Conservation (phyloP, 345 rosid species). For the Erodium maritimum region DNA sequence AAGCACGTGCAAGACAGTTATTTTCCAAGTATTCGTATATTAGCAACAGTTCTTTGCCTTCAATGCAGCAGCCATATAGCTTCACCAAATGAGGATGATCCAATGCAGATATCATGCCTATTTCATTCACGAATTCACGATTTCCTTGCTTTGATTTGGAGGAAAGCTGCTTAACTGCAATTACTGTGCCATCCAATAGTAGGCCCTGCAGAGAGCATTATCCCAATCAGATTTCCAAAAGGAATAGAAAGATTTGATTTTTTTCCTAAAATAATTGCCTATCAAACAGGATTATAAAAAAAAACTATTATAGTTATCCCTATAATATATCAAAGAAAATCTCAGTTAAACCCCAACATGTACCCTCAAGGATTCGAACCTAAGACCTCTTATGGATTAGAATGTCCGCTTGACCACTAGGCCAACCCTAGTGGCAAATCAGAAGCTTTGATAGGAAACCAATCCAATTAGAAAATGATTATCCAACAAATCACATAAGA, state of each 20-base stretch:
- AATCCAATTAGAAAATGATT: too few relatives aligned
- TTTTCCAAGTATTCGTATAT: conserved; percentile 68
- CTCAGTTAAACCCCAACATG: too few relatives aligned
- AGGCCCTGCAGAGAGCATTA: conserved; percentile 26
- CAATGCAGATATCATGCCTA: conserved; percentile 46
- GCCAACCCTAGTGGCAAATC: too few relatives aligned
- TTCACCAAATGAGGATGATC: conserved; percentile 58
- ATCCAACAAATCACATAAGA: neutral
- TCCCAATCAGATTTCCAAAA: neutral
- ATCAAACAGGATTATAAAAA: too few relatives aligned
- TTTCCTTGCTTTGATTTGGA: conserved; percentile 62
- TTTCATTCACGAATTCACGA: conserved; percentile 51
- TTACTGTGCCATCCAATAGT: conserved; percentile 35
- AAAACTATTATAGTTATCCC: too few relatives aligned
- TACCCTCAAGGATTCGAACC: too few relatives aligned
- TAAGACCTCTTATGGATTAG: too few relatives aligned
- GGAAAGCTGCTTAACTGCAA: conserved; percentile 61
- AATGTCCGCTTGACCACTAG: too few relatives aligned
- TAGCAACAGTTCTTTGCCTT: conserved; percentile 44
- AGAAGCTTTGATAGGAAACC: neutral
- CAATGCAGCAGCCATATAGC: conserved; percentile 58
- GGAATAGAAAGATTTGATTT: neutral
- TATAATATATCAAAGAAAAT: too few relatives aligned
- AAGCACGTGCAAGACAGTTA: conserved; percentile 50
- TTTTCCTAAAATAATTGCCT: too few relatives aligned